These are phyloP conservation scores for Fusarium sp. DNA, from an alignment of 2,329 filamentous ascomycete species.

Conservation along the genomic window DNA sequence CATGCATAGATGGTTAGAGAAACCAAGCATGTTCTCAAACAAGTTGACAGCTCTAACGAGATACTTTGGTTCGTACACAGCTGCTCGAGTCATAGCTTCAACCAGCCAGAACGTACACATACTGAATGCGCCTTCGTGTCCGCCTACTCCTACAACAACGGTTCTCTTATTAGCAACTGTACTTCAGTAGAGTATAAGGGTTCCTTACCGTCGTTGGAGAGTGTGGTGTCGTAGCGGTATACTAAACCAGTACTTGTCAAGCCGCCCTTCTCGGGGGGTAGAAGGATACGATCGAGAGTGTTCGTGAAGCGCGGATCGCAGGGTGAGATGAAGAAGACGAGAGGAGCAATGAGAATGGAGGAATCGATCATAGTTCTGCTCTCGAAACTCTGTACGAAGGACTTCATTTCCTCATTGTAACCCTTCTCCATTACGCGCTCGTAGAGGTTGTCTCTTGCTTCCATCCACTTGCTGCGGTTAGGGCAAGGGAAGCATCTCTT, in stretches of 20 bases:
- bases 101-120: slow-evolving; percentile 90
- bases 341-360: slow-evolving; percentile 78
- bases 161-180: slow-evolving; percentile 10
- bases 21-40: slow-evolving; percentile 82
- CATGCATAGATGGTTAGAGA: slow-evolving; percentile 81
- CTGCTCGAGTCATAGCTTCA: slow-evolving; percentile 78
- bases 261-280: slow-evolving; percentile 78
- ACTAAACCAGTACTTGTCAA: slow-evolving; percentile 80
- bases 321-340: slow-evolving; percentile 83
- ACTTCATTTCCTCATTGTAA: slow-evolving; percentile 76
- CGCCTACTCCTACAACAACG: slow-evolving; percentile 69
- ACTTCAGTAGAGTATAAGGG: not conserved
- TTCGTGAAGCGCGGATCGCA: slow-evolving; percentile 80
- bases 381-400: slow-evolving; percentile 82
- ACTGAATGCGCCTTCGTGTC: slow-evolving; percentile 79
- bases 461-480: slow-evolving; percentile 73
- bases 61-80: slow-evolving; percentile 73
- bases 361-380: slow-evolving; percentile 76
- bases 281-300: slow-evolving; percentile 77
- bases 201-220: slow-evolving; percentile 73
- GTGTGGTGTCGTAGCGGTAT: slow-evolving; percentile 77
- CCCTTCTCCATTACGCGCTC: slow-evolving; percentile 82
- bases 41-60: slow-evolving; percentile 71
- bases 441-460: slow-evolving; percentile 73
- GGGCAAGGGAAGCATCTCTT: slow-evolving; percentile 82